phyloP scores from a whole-genome alignment of 768 basidiomycete genomes.

The Lentinula guzmanii region DNA sequence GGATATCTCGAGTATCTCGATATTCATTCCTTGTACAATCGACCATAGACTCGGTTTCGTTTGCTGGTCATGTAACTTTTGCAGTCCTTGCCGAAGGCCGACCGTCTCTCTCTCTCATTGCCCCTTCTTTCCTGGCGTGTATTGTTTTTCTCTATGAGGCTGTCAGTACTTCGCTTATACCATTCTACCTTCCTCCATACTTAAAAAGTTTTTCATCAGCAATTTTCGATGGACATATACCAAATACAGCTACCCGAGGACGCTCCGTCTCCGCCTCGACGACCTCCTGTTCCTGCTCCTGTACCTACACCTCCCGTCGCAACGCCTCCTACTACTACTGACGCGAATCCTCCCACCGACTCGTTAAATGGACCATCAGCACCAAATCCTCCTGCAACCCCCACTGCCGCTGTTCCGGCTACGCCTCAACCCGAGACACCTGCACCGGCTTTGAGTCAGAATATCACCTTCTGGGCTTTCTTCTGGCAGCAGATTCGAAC shows the following conservation, averaged over 20 bases:
- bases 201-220: conserved; percentile 37
- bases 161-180: conserved; percentile 35
- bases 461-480: conserved; percentile 34
- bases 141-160: conserved; percentile 79
- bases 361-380: neutral
- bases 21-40: conserved; percentile 82
- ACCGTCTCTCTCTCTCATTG: conserved; percentile 74
- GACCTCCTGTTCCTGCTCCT: conserved; percentile 20
- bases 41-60: conserved; percentile 75
- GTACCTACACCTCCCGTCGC: conserved; percentile 10
- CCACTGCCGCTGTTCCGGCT: conserved; percentile 3
- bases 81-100: conserved; percentile 81
- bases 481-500: conserved; percentile 54
- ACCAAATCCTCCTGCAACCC: conserved; percentile 1
- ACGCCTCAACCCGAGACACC: conserved; percentile 7
- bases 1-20: conserved; percentile 71
- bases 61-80: conserved; percentile 85
- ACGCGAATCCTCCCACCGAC: neutral
- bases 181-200: neutral
- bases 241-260: conserved; percentile 82
- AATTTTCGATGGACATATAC: conserved; percentile 77
- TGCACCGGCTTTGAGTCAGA: neutral
- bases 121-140: conserved; percentile 80
- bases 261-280: conserved; percentile 19
- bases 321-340: conserved; percentile 11